A percentile compares a stretch with the other conserved stretches of the same genome.
phyloP scores from a whole-genome alignment of 805 yeast genomes.

The Pichia sporocuriosa region DNA sequence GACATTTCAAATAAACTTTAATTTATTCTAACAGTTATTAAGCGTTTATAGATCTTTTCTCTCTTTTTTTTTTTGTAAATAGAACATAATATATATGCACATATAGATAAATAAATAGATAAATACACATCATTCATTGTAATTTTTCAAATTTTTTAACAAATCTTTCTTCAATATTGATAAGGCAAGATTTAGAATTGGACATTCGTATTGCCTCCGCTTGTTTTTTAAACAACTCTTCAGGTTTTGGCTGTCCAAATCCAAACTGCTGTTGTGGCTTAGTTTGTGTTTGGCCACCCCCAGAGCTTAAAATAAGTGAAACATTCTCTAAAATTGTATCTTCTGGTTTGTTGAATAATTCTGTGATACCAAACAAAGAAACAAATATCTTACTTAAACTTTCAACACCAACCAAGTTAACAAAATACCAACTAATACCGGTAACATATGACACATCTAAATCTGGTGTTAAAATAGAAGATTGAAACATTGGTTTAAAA shows the following conservation, averaged over 20 bases:
- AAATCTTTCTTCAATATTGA: slow-evolving; percentile 57
- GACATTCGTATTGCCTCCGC: slow-evolving; percentile 18
- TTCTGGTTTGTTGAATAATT: slow-evolving; percentile 35
- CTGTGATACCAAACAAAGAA: slow-evolving; percentile 51
- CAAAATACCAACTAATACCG: slow-evolving; percentile 92
- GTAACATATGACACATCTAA: slow-evolving; percentile 89
- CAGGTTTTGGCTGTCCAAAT: slow-evolving; percentile 47
- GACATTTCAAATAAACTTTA: slow-evolving; percentile 6
- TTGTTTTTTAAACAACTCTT: slow-evolving; percentile 57
- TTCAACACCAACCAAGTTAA: slow-evolving; percentile 74
- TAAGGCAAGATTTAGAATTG: slow-evolving; percentile 34
- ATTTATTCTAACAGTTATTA: not conserved
- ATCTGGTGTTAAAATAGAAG: slow-evolving; percentile 77
- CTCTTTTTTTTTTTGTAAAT: too few relatives aligned
- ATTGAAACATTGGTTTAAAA: slow-evolving; percentile 88
- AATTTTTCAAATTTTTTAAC: slow-evolving; percentile 1
- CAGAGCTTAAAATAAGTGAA: slow-evolving; percentile 6
- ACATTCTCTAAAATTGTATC: slow-evolving; percentile 3
- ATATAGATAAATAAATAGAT: too few relatives aligned
- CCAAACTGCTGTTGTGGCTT: not conserved
- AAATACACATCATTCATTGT: too few relatives aligned
- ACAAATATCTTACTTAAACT: slow-evolving; percentile 52
- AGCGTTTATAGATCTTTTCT: too few relatives aligned
- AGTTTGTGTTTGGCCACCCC: slow-evolving; percentile 7
- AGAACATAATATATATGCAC: too few relatives aligned